Percentiles rank a stretch among this genome's conserved stretches.
These are phyloP conservation scores for Fomitopsis schrenkii DNA, from an alignment of 1,284 basidiomycete genomes.

Conservation along the genomic window DNA sequence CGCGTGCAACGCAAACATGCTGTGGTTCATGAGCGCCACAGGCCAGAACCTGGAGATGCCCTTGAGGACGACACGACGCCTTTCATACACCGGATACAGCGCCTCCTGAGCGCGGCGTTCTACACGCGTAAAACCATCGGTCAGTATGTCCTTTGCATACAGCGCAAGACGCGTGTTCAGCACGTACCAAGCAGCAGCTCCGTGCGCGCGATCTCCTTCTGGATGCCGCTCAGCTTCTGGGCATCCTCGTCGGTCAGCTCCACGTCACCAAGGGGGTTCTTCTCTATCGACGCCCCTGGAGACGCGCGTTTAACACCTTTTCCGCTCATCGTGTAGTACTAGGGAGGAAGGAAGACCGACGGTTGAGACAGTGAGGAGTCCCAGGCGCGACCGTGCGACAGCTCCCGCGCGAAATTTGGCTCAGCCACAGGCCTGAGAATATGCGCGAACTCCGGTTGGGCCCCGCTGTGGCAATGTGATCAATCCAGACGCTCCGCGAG, in stretches of 20 bases:
- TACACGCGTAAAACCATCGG: slow-evolving; percentile 24
- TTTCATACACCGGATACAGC: slow-evolving; percentile 59
- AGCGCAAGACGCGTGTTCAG: not conserved
- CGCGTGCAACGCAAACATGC: slow-evolving; percentile 53
- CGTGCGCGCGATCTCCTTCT: slow-evolving; percentile 62
- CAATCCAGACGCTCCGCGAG: no score
- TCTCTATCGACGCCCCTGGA: slow-evolving; percentile 66
- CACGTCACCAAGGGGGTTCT: slow-evolving; percentile 59
- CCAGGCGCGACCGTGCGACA: not conserved
- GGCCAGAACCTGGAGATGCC: slow-evolving; percentile 75
- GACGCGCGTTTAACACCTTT: slow-evolving; percentile 70
- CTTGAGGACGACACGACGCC: slow-evolving; percentile 62
- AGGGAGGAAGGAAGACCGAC: slow-evolving; percentile 12
- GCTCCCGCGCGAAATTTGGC: slow-evolving; percentile 4
- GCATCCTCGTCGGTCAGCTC: slow-evolving; percentile 69
- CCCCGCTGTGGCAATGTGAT: not conserved
- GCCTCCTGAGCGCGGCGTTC: slow-evolving; percentile 59
- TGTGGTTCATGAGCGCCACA: slow-evolving; percentile 70
- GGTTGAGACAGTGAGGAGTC: slow-evolving; percentile 14
- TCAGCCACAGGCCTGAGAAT: slow-evolving; percentile 1
- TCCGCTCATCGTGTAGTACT: slow-evolving; percentile 16
- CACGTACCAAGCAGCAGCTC: slow-evolving; percentile 67
- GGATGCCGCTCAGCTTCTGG: slow-evolving; percentile 54
- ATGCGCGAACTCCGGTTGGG: not conserved
- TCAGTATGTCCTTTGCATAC: slow-evolving; percentile 2